These are phyloP conservation scores for Phytophthora aleatoria DNA, from an alignment of 352 stramenopile species.

Conservation along the genomic window DNA sequence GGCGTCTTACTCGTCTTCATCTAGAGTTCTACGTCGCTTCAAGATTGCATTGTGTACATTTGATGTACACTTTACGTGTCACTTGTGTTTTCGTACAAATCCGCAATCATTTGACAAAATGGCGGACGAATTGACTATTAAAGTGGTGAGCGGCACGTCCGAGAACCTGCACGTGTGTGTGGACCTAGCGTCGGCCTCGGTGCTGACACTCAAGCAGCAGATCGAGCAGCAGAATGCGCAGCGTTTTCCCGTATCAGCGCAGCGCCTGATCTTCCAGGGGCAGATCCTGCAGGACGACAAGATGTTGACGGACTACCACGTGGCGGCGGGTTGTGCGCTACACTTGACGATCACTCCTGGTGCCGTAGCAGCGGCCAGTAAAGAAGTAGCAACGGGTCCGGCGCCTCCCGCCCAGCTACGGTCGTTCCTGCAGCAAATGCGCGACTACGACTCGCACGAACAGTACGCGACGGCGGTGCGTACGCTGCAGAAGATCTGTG, in stretches of 20 bases:
- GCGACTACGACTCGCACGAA: conserved; percentile 34
- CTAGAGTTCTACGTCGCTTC: conserved; percentile 12
- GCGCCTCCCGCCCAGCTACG: conserved; percentile 41
- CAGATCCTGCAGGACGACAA: conserved; percentile 84
- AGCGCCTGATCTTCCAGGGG: conserved; percentile 88
- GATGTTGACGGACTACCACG: conserved; percentile 65
- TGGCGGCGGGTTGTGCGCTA: conserved; percentile 63
- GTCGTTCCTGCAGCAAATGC: conserved; percentile 65
- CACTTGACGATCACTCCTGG: conserved; percentile 69
- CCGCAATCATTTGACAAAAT: conserved; percentile 18
- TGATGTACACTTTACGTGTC: conserved; percentile 7
- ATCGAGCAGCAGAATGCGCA: conserved; percentile 59
- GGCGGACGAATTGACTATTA: conserved; percentile 62
- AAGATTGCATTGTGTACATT: conserved; percentile 20
- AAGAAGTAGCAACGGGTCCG: conserved; percentile 1
- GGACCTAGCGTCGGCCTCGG: conserved; percentile 49
- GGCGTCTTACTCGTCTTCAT: conserved; percentile 6
- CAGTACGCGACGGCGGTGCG: conserved; percentile 55
- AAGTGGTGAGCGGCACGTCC: conserved; percentile 67
- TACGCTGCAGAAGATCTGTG: conserved; percentile 83
- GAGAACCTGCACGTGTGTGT: conserved; percentile 60
- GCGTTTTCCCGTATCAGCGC: conserved; percentile 66
- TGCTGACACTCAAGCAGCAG: conserved; percentile 67
- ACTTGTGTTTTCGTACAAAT: neutral
- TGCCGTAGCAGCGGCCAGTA: conserved; percentile 25